These are phyloP conservation scores for Ploettnerulaceae sp. DNA, from an alignment of 2,329 filamentous ascomycete species.

Conservation along the genomic window DNA sequence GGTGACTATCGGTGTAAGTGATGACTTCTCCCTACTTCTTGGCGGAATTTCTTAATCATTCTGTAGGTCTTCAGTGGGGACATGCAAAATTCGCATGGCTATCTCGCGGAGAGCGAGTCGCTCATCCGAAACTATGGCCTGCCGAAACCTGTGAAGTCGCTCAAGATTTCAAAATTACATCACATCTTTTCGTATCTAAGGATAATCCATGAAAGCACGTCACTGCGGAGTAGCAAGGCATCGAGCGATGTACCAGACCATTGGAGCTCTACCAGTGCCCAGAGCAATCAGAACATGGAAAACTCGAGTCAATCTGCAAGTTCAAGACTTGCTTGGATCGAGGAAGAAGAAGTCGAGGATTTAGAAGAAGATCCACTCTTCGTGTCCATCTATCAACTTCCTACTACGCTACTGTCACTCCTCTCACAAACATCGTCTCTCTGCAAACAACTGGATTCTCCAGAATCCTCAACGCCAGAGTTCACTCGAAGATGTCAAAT, in stretches of 20 bases:
- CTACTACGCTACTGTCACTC: slow-evolving; percentile 14
- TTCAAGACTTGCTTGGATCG: slow-evolving; percentile 10
- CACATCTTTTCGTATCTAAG: slow-evolving; percentile 19
- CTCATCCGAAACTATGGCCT: slow-evolving; percentile 14
- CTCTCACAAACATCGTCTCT: slow-evolving; percentile 18
- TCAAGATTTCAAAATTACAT: slow-evolving; percentile 18
- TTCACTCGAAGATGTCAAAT: slow-evolving; percentile 13
- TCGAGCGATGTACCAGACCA: not conserved
- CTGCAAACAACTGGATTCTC: slow-evolving; percentile 10
- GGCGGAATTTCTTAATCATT: not conserved
- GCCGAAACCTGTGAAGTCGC: slow-evolving; percentile 15
- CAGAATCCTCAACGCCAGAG: slow-evolving; percentile 10
- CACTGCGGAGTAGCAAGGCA: slow-evolving; percentile 2
- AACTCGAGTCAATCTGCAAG: not conserved
- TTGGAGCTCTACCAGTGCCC: not conserved
- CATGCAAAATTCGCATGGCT: slow-evolving; percentile 15
- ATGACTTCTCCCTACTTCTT: not conserved
- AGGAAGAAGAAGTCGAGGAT: slow-evolving; percentile 14
- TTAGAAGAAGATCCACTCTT: slow-evolving; percentile 17
- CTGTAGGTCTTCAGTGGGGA: slow-evolving; percentile 16
- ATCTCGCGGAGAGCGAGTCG: slow-evolving; percentile 14
- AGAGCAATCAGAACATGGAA: not conserved
- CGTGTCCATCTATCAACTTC: slow-evolving; percentile 18
- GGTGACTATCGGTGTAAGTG: slow-evolving; percentile 19
- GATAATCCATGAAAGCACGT: slow-evolving; percentile 19